Base-by-base conservation (phyloP, 305 asterid genomes). In the Coffea humblotiana region DNA sequence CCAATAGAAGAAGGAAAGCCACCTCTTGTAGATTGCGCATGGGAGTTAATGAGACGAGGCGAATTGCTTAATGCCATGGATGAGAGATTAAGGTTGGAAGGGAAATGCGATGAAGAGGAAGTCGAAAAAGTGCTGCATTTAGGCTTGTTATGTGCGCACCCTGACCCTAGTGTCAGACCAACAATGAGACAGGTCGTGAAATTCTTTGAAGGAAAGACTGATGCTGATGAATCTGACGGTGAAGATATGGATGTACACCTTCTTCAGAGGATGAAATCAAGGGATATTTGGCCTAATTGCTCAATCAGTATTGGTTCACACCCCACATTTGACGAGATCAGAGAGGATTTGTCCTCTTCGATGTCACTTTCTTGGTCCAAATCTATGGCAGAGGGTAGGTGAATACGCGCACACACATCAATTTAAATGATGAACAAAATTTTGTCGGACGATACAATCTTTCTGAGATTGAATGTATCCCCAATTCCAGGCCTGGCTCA, bases 161-260 rank as follows among this genome's bases (percentile, higher is more conserved):
- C 87, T 1, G 97, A 93, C 6, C 81, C 91, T 2, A 89, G 68
- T 45, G 82, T 83, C 2, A 84, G 97, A 88, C 95, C 96, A 27
- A 91, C 84, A 18, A 93, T 93, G 95, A 89, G 93, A 81, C 96
- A 88, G 75, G 92, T 88, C 5, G 88, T 88, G 86, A 93, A 90
- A 54, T 63, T 90, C 49, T 89, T 93, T 8, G 91, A 90, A 76
- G 91, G 87, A 76, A 88, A 78, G 76, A 79, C 12, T 27, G 92
- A 84, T 81, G 82, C 58, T 12, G 79, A 78, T 58, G 92, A 88
- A 37, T 3, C 70, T 0, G 92, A 83, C 18, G 84, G 40, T 0
- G 93, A 90, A 29, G 90, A 87, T 37, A 88, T 87, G 93, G 89
- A 86, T 6, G 37, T 63, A 1, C 82, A 88, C 51, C 88, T 91